Percentiles rank a stretch among this genome's conserved stretches.
phyloP scores from a whole-genome alignment of 768 basidiomycete genomes.

The Coprinellus aureogranulatus region DNA sequence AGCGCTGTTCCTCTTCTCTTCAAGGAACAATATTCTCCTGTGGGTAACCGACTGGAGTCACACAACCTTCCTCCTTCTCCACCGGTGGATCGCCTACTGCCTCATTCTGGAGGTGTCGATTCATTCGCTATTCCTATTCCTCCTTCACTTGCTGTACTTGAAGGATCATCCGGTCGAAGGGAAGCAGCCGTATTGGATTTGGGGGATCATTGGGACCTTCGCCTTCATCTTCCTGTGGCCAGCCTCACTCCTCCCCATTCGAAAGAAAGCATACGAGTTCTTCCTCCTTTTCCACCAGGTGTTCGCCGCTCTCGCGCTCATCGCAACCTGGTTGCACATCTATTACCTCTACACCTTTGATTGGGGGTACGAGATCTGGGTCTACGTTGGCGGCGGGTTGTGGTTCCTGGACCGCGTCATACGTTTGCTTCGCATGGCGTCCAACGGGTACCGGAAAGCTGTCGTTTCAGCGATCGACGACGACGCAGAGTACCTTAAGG shows the following conservation, averaged over 20 bases:
- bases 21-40: conserved; percentile 9
- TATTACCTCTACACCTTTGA: conserved; percentile 7
- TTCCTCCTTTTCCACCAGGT: conserved; percentile 52
- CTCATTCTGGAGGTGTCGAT: conserved; percentile 9
- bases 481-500: conserved; percentile 4
- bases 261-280: conserved; percentile 46
- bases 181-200: conserved; percentile 8
- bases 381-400: conserved; percentile 9
- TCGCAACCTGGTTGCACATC: conserved; percentile 11
- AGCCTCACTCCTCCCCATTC: conserved; percentile 49
- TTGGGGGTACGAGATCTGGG: conserved; percentile 14
- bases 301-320: conserved; percentile 21
- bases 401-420: conserved; percentile 11
- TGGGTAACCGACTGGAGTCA: conserved; percentile 15
- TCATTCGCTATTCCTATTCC: conserved; percentile 5
- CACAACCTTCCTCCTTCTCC: conserved; percentile 12
- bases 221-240: conserved; percentile 12
- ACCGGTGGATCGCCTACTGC: conserved; percentile 12
- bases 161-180: background rate
- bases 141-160: background rate
- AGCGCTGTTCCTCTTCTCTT: conserved; percentile 13
- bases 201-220: conserved; percentile 12
- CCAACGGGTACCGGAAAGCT: conserved; percentile 5
- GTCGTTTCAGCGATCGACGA: conserved; percentile 7
- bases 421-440: conserved; percentile 6